Evolutionary conservation across 768 basidiomycete genomes (phyloP), one percentile per base, ranked within the genome.

Genomic region (Galerina sulciceps): DNA sequence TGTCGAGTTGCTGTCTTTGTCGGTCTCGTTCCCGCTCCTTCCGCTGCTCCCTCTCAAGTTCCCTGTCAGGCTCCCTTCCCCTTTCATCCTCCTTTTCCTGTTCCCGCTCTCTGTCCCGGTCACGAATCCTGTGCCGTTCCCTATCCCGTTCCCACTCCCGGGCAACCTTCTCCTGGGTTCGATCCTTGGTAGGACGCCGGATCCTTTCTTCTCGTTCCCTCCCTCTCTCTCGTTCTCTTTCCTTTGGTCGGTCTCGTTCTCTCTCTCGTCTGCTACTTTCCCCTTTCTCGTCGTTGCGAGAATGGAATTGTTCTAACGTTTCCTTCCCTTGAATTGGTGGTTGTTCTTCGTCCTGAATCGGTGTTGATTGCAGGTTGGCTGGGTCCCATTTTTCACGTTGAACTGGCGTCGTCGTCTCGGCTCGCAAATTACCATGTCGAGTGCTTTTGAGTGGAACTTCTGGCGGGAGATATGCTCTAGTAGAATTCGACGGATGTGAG

Each of bases 321-420:
- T 68, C 62, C n/a, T 22, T 44, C 48, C 53, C 40, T 31, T 55
- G 60, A 14, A 47, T 43, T 55, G 56, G 59, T 34, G 58, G 40
- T 8, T 26, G 49, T 47, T 61, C 60, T 57, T 65, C 66, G 20
- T 42, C 41, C 43, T 62, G 64, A 40, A 53, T 69, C 14, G 67
- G 65, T 14, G 64, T 59, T 6, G 66, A 65, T 34, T 64, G 60
- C 13, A 58, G 43, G 15, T 60, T 55, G 26, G 65, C 57, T 51
- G 67, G 67, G 20, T 66, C 41, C 67, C 67, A 71, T 35, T 65
- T 46, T 53, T 73, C 68, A 34, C 64, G 64, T 23, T 60, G 59
- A n/a, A 49, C 44, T 31, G 59, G 47, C 15, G 61, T 41, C 14
- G 60, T 57, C 10, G 61, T 44, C 53, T 62, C 62, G 23, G 35